Conservation (phyloP, 805 yeast genomes). For the Wickerhamiella brachini region DNA sequence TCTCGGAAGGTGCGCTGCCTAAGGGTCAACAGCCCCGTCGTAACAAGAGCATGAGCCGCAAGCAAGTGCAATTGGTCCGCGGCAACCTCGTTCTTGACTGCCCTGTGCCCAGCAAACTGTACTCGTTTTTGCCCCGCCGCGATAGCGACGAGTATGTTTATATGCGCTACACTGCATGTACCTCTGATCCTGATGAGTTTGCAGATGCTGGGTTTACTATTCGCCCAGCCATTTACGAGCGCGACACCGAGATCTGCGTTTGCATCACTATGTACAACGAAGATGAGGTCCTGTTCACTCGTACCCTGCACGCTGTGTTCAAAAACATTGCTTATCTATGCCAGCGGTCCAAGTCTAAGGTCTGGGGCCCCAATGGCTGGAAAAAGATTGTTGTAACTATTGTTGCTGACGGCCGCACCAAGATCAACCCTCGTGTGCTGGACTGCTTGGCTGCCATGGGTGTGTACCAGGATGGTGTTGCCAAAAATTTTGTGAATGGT, state of each 20-base stretch:
- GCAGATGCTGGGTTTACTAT: slow-evolving; percentile 67
- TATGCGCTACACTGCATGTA: slow-evolving; percentile 96
- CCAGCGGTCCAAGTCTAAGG: slow-evolving; percentile 62
- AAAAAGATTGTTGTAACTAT: slow-evolving; percentile 86
- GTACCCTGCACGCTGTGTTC: slow-evolving; percentile 92
- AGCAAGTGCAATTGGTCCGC: slow-evolving; percentile 59
- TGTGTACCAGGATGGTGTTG: slow-evolving; percentile 93
- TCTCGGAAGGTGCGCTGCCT: slow-evolving; percentile 4
- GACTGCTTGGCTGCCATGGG: slow-evolving; percentile 91
- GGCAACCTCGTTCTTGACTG: slow-evolving; percentile 86
- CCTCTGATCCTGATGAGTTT: slow-evolving; percentile 83
- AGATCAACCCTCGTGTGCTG: slow-evolving; percentile 69
- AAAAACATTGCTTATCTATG: slow-evolving; percentile 80
- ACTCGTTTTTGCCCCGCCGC: slow-evolving; percentile 70
- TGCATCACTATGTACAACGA: slow-evolving; percentile 98
- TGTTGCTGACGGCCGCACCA: slow-evolving; percentile 89
- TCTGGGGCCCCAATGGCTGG: slow-evolving; percentile 98
- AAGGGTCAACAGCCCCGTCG: slow-evolving; percentile 36
- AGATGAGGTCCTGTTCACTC: slow-evolving; percentile 74
- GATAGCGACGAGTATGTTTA: slow-evolving; percentile 87
- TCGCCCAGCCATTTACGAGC: slow-evolving; percentile 61
- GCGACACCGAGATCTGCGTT: slow-evolving; percentile 84
- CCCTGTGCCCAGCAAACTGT: slow-evolving; percentile 82
- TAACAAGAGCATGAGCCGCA: slow-evolving; percentile 53
- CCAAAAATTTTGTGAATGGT: slow-evolving; percentile 85